Evolutionary conservation across 2,329 filamentous ascomycete genomes (phyloP), one percentile per base, ranked within the genome.

Genomic region (Phyllosticta ampelicida): DNA sequence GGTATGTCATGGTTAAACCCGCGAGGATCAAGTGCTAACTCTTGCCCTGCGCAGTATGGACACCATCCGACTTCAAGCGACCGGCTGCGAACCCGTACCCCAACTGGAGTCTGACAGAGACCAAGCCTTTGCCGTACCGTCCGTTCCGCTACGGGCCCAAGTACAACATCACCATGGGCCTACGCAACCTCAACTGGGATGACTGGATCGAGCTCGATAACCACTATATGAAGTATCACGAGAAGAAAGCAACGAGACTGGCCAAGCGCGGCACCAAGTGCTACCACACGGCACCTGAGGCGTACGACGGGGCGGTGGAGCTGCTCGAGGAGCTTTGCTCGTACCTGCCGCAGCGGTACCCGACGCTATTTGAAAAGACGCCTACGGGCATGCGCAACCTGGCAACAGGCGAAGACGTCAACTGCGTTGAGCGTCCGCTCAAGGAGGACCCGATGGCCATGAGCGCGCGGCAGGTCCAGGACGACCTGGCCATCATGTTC

Each of bases 151-250:
- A 89, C 68, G 87, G 88, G 0, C 87, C 87, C 8, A 86, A 84
- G 61, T 90, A 90, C 70, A 80, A 87, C 66, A 79, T 89, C 60
- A 90, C 85, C 1, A 87, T 91, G 85, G 87, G 88, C 0, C 76
- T 92, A 1, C 80, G 87, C n/a, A 80, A 77, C 9, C 80, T 89
- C 74, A 76, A 82, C 29, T 84, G 82, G 71, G 80, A 86, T 56
- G 84, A 90, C 59, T 91, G 88, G 88, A 90, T 92, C 66, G 87
- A 95, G 71, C 80, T 95, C 23, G 90, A 95, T 72, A 91, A 87
- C 66, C 80, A 91, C 52, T 95, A 83, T 68, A 78, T 84, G 0
- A 81, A 80, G 56, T 95, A 79, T 68, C 88, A 95, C 71, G 78
- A 78, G 29, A 81, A 86, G 62, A 95, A 95, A 71, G 78, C 80